Evolutionary conservation across 2,329 filamentous ascomycete species (phyloP).

Genomic region (Monilinia vaccinii-corymbosi): DNA sequence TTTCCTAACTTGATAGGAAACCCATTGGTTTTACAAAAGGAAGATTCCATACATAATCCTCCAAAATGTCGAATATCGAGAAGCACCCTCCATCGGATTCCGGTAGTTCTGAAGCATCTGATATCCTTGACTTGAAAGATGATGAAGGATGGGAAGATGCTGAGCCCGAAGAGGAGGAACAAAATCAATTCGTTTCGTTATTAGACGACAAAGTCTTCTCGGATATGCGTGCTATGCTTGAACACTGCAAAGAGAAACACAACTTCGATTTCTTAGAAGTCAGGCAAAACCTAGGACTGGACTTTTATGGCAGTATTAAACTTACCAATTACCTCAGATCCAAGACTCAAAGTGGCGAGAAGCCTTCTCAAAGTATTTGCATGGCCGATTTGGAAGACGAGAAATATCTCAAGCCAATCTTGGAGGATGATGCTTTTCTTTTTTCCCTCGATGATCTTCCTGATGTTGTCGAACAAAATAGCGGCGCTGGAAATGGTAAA

Average conservation of each 20-base stretch:
- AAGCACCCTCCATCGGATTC: slow-evolving; percentile 25
- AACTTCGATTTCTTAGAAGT: slow-evolving; percentile 57
- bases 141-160: slow-evolving; percentile 49
- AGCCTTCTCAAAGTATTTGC: slow-evolving; percentile 41
- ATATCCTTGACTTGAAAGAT: slow-evolving; percentile 33
- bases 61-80: slow-evolving; percentile 19
- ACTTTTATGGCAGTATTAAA: slow-evolving; percentile 66
- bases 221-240: slow-evolving; percentile 55
- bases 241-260: slow-evolving; percentile 56
- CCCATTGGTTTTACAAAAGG: neutral
- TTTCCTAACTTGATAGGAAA: neutral
- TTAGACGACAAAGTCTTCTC: slow-evolving; percentile 59
- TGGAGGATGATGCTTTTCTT: slow-evolving; percentile 84
- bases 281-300: slow-evolving; percentile 49
- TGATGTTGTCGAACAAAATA: slow-evolving; percentile 32
- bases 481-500: slow-evolving; percentile 23
- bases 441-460: slow-evolving; percentile 77
- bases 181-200: slow-evolving; percentile 55
- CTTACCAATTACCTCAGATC: slow-evolving; percentile 59
- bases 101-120: slow-evolving; percentile 33
- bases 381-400: slow-evolving; percentile 63
- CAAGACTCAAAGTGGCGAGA: slow-evolving; percentile 37
- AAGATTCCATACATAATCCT: neutral
- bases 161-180: slow-evolving; percentile 52
- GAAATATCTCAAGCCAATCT: slow-evolving; percentile 68